Evolutionary conservation across 306 rosid genomes (phyloP).

Genomic region (Adenanthera pavonina): DNA sequence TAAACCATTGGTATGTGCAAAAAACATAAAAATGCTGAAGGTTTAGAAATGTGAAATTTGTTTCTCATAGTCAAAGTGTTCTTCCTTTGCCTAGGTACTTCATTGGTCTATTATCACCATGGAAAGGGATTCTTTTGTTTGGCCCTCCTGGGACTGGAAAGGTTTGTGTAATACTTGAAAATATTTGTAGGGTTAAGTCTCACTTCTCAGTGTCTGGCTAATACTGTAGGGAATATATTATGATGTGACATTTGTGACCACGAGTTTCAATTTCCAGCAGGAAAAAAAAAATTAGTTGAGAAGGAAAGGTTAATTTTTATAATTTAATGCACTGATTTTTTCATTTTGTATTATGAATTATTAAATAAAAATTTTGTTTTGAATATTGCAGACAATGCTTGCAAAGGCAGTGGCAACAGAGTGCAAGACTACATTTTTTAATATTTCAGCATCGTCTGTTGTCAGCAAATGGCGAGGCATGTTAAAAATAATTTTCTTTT

Average conservation of each 20-base stretch:
- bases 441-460: slow-evolving; percentile 94
- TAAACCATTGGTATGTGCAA: slow-evolving; percentile 15
- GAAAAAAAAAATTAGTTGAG: background rate
- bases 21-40: slow-evolving; percentile 26
- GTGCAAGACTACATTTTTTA: slow-evolving; percentile 98
- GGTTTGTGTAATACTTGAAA: slow-evolving; percentile 58
- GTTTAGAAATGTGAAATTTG: background rate
- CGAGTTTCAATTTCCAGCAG: slow-evolving; percentile 1
- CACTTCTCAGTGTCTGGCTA: slow-evolving; percentile 25
- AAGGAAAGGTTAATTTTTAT: background rate
- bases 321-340: background rate
- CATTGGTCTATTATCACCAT: slow-evolving; percentile 89
- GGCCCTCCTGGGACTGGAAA: slow-evolving; percentile 99
- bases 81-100: slow-evolving; percentile 68
- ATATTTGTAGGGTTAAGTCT: background rate
- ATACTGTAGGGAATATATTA: slow-evolving; percentile 10
- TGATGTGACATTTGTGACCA: background rate
- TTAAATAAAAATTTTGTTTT: slow-evolving; percentile 34
- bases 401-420: slow-evolving; percentile 99
- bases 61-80: slow-evolving; percentile 37
- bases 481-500: slow-evolving; percentile 36
- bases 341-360: background rate
- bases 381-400: slow-evolving; percentile 85
- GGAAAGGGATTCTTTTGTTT: slow-evolving; percentile 99
- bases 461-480: slow-evolving; percentile 99